phyloP scores from a whole-genome alignment of 2,329 filamentous ascomycete genomes.

The Falciphora oryzae region DNA sequence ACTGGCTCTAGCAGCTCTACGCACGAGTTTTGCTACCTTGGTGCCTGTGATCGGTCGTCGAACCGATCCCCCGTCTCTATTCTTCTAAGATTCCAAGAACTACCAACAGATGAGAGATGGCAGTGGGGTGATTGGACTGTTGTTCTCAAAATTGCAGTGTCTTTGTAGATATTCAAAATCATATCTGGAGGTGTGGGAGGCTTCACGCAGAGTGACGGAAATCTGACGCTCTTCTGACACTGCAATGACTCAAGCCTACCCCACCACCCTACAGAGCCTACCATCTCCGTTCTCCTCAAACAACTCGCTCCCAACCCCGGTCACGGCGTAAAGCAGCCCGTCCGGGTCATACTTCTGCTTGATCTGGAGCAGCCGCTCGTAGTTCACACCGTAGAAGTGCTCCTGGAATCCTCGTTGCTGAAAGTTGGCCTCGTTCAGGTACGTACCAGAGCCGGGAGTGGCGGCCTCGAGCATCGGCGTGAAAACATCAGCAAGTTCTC shows the following conservation, averaged over 20 bases:
- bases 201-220: no score
- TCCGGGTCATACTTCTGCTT: conserved; percentile 34
- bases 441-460: conserved; percentile 24
- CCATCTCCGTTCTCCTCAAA: conserved; percentile 30
- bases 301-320: conserved; percentile 32
- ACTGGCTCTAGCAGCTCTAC: no score
- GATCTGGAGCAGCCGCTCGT: conserved; percentile 23
- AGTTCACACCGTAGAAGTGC: conserved; percentile 27
- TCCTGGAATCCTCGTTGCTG: conserved; percentile 23
- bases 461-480: conserved; percentile 21
- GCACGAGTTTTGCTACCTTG: no score
- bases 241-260: background rate
- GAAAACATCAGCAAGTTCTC: conserved; percentile 22
- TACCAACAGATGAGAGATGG: no score
- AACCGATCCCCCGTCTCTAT: no score
- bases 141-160: no score
- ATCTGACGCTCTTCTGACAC: no score
- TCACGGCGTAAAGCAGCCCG: conserved; percentile 30
- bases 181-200: no score
- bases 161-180: no score
- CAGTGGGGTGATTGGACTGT: no score
- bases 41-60: no score
- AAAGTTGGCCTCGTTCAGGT: conserved; percentile 34
- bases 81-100: no score
- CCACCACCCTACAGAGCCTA: conserved; percentile 25